phyloP scores from a whole-genome alignment of 306 rosid genomes.

The Glycine tomentella region DNA sequence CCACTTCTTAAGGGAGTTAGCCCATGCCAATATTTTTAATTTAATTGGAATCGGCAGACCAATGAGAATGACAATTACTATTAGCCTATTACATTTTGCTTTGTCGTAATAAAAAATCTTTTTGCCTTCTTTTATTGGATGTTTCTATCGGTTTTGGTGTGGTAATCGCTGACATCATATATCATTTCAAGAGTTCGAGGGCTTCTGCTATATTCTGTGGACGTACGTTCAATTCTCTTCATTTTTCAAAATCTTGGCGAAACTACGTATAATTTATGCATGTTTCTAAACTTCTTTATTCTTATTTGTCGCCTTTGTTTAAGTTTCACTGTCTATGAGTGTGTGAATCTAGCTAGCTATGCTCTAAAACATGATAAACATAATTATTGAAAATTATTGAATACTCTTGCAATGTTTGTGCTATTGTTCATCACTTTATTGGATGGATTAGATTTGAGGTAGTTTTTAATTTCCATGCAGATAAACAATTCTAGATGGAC shows the following conservation, averaged over 20 bases:
- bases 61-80: too few species aligned
- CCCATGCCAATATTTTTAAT: too few species aligned
- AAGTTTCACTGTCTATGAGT: background rate
- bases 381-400: background rate
- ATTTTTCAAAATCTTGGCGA: background rate
- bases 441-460: background rate
- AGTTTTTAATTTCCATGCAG: background rate
- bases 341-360: background rate
- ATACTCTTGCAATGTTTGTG: background rate
- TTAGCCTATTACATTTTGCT: too few species aligned
- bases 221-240: background rate
- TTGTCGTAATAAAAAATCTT: background rate
- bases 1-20: too few species aligned
- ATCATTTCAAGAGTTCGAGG: too few species aligned
- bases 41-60: too few species aligned
- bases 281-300: too few species aligned
- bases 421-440: background rate
- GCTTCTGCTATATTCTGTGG: background rate
- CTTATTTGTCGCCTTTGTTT: background rate
- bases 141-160: background rate
- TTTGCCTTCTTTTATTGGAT: background rate
- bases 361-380: background rate
- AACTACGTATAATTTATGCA: background rate
- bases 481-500: background rate
- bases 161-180: too few species aligned